These are phyloP conservation scores for Tulasnella sp. DNA, from an alignment of 768 basidiomycete genomes.

Conservation along the genomic window DNA sequence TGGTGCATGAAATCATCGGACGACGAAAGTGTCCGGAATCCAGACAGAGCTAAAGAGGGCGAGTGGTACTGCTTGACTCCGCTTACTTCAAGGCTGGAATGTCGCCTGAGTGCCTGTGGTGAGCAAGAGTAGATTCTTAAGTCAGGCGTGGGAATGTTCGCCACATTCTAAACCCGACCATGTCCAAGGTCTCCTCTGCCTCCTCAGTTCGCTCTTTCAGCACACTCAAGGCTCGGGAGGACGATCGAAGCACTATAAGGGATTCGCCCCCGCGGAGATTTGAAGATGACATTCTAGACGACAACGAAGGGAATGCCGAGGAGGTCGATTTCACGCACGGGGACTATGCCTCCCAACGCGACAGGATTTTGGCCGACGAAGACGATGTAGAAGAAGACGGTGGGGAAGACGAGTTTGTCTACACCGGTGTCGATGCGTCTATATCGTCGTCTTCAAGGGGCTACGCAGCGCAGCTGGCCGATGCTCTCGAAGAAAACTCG, in stretches of 20 bases:
- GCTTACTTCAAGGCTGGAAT: too few relatives aligned
- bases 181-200: constrained; percentile 5
- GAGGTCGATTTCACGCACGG: neutral
- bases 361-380: constrained; percentile 15
- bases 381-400: constrained; percentile 36
- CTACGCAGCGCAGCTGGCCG: constrained; percentile 57
- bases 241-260: constrained; percentile 9
- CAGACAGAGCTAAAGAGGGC: too few relatives aligned
- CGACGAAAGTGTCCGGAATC: too few relatives aligned
- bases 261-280: constrained; percentile 4
- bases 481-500: constrained; percentile 52
- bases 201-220: constrained; percentile 5
- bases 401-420: constrained; percentile 56
- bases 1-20: too few relatives aligned
- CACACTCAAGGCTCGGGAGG: neutral
- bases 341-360: constrained; percentile 3
- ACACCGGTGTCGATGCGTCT: constrained; percentile 56
- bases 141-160: neutral
- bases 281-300: neutral
- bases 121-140: too few relatives aligned
- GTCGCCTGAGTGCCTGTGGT: too few relatives aligned
- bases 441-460: constrained; percentile 31
- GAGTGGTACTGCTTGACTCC: too few relatives aligned
- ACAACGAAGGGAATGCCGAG: neutral
- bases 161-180: too few relatives aligned